phyloP scores from a whole-genome alignment of 768 basidiomycete genomes.

The Trichaptum fuscoviolaceum region DNA sequence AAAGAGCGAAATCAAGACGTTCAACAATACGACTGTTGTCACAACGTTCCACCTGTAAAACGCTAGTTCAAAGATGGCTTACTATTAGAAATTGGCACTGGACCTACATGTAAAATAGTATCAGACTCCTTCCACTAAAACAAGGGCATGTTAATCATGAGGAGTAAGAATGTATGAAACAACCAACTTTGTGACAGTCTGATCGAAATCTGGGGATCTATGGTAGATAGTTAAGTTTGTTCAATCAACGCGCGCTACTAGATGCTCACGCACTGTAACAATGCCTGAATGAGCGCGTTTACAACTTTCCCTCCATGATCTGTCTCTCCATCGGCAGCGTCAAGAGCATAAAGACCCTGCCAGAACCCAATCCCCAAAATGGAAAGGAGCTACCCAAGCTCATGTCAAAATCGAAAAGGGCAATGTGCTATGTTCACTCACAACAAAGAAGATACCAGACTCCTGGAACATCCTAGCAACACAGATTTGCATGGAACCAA shows the following conservation, averaged over 20 bases:
- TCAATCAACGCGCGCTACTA: neutral
- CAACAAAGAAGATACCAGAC: slow-evolving; percentile 87
- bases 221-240: neutral
- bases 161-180: neutral
- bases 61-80: slow-evolving; percentile 7
- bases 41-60: slow-evolving; percentile 70
- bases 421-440: slow-evolving; percentile 27
- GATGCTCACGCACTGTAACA: slow-evolving; percentile 58
- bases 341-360: slow-evolving; percentile 84
- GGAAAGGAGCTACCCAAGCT: slow-evolving; percentile 55
- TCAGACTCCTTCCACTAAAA: slow-evolving; percentile 40
- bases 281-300: slow-evolving; percentile 70
- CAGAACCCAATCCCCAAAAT: slow-evolving; percentile 80
- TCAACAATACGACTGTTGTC: slow-evolving; percentile 80
- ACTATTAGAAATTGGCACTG: neutral
- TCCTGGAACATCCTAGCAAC: slow-evolving; percentile 90
- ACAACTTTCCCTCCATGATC: slow-evolving; percentile 50
- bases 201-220: slow-evolving; percentile 64
- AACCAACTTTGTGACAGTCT: slow-evolving; percentile 44
- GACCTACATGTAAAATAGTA: slow-evolving; percentile 74
- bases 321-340: slow-evolving; percentile 79
- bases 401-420: neutral
- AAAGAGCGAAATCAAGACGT: slow-evolving; percentile 93
- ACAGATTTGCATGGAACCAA: slow-evolving; percentile 93
- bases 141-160: neutral